Evolutionary conservation across 257 asterid species (phyloP), one percentile per base, ranked within the genome.

Genomic region (Capsicum pubescens): DNA sequence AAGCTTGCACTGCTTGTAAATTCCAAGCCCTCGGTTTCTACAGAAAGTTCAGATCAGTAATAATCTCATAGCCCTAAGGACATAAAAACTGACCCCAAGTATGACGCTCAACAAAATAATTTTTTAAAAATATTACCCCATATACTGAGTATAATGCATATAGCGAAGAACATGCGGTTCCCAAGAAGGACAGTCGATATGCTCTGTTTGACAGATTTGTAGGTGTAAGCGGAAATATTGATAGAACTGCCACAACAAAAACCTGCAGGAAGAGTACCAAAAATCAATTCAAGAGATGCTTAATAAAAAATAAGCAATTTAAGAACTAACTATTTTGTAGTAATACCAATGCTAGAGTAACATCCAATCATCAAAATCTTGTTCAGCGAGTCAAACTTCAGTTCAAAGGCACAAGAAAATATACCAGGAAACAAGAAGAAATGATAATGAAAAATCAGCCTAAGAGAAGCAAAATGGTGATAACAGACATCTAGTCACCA

Each of bases 1-100:
- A 97, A 54, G 88, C 88, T 90, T 93, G 98, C 90, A 97, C 86
- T 36, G 97, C 97, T 83, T 91, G 94, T 89, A 95, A 79, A 90
- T 93, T 93, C 99, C 99, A 97, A 71, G 96, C 98, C 90, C 98
- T 90, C 13, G 99, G 99, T 92, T 90, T 93, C 99, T 97, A 94
- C 85, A 89, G 55, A 77, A n/a, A 84, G 85, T 32, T n/a, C 46
- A 76, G 81, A 52, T 76, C n/a, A 76, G 63, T 13, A 76, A 14
- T 54, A 76, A 63, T 46, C 21, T 57, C 64, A 76, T 54, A 26
- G 63, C 48, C 44, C 81, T 26, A 76, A 76, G 48, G 15, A 13
- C 46, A 76, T 13, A 74, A 71, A 76, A 26, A 44, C 44, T 76
- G 26, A 52, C 54, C 81, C 2, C 64, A 14, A 3, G 0, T 76